Evolutionary conservation across 768 basidiomycete species (phyloP), one percentile per base, ranked within the genome.

Genomic region (Hygrocybe coccinea): DNA sequence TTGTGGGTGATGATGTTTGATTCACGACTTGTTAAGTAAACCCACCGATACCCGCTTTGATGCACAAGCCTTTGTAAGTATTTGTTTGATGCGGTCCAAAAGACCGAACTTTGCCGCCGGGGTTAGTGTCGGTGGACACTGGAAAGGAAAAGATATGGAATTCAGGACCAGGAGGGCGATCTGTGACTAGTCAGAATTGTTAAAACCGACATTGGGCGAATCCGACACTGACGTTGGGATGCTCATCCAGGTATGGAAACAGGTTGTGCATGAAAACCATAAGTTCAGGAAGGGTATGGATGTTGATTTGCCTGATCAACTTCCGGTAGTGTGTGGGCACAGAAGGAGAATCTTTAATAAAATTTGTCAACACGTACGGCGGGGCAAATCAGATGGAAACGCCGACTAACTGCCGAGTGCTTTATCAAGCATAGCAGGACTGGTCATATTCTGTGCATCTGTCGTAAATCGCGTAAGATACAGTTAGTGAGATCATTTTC

Each of bases 121-220:
- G 10, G 67, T 64, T 29, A 85, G 61, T 38, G 72, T 65, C 1
- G 77, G 65, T 17, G 71, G 64, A 11, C 72, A 67, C 65, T 89
- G 86, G 57, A 90, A 85, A 2, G 82, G 81, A 62, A 82, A 86
- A 21, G 82, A 83, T 25, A 90, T 73, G 2, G 84, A 86, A 64
- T 80, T 83, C 44, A 90, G 67, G 24, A 87, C 79, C 10, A 91
- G 74, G 14, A 89, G 71, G 1, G 79, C 74, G 35, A 75, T 75
- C 87, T 87, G 56, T 36, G 25, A 37, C 10, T 22, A 33, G 36
- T 36, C 33, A 49, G 37, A 45, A 33, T 35, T 29, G 54, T 25
- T n/a, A 57, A 3, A 22, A 17, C 8, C 29, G 37, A 53, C 39
- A n/a, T n/a, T n/a, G n/a, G n/a, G n/a, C n/a, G n/a, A 51, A 35